A percentile compares a stretch with the other conserved stretches of the same genome.
phyloP scores from a whole-genome alignment of 176 grass and related monocot species.

The maize (Zea mays) region DNA sequence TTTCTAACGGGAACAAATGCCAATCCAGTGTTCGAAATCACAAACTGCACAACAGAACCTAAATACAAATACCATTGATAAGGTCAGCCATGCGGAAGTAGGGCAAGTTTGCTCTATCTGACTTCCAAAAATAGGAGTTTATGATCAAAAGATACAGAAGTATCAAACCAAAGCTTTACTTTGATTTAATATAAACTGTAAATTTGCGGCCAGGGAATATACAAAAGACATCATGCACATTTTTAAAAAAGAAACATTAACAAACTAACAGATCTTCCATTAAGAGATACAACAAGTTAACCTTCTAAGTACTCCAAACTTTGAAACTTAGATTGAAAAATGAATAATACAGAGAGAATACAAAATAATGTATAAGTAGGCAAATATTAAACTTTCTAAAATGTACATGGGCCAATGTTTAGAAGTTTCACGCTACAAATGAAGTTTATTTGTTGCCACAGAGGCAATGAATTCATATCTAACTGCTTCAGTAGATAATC shows the following conservation, averaged over 20 bases:
- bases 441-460: background rate
- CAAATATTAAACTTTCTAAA: background rate
- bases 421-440: background rate
- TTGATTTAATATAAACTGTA: background rate
- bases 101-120: background rate
- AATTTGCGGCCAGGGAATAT: too few species aligned
- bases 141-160: background rate
- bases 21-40: background rate
- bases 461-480: background rate
- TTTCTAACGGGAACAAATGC: background rate
- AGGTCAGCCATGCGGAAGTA: background rate
- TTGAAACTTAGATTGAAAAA: background rate
- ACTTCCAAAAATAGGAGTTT: background rate
- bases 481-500: background rate
- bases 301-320: background rate
- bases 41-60: background rate
- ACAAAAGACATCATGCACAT: background rate
- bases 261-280: background rate
- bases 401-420: background rate
- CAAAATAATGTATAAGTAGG: background rate
- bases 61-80: background rate
- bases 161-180: background rate
- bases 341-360: too few species aligned
- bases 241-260: background rate
- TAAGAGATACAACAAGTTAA: background rate